Evolutionary conservation across 2,329 filamentous ascomycete genomes (phyloP).

Genomic region (Fonsecaea multimorphosa): DNA sequence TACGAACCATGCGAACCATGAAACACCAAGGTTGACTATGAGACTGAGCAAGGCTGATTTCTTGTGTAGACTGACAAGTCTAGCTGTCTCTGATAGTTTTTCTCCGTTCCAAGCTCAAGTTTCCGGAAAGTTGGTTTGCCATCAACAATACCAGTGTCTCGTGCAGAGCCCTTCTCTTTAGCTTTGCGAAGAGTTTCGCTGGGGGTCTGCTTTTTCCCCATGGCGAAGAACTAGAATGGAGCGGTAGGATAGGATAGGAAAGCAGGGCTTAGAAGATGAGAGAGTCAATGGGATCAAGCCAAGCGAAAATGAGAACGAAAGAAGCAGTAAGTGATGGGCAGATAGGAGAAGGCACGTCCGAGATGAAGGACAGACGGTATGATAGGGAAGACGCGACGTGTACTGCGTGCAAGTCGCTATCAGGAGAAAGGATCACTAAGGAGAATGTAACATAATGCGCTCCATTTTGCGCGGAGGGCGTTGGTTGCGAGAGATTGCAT

Average conservation of each 20-base stretch:
- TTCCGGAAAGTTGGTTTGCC: neutral
- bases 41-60: too few species aligned
- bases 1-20: too few species aligned
- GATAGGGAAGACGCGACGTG: constrained; percentile 9
- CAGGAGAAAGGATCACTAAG: constrained; percentile 2
- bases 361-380: neutral
- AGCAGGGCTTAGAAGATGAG: too few species aligned
- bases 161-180: neutral
- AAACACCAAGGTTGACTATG: too few species aligned
- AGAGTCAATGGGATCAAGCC: too few species aligned
- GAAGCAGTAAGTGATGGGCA: neutral
- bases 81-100: too few species aligned
- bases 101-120: too few species aligned
- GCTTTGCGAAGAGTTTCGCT: neutral
- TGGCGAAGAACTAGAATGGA: neutral
- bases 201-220: neutral
- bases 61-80: too few species aligned
- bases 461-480: constrained; percentile 8
- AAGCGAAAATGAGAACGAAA: neutral
- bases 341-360: neutral
- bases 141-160: neutral
- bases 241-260: neutral
- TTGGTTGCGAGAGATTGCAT: constrained; percentile 9
- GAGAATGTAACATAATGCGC: constrained; percentile 9
- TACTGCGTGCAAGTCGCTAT: constrained; percentile 5